Evolutionary conservation across 176 grass and related monocot genomes (phyloP).

Genomic region (Cenchrus fungigraminus): DNA sequence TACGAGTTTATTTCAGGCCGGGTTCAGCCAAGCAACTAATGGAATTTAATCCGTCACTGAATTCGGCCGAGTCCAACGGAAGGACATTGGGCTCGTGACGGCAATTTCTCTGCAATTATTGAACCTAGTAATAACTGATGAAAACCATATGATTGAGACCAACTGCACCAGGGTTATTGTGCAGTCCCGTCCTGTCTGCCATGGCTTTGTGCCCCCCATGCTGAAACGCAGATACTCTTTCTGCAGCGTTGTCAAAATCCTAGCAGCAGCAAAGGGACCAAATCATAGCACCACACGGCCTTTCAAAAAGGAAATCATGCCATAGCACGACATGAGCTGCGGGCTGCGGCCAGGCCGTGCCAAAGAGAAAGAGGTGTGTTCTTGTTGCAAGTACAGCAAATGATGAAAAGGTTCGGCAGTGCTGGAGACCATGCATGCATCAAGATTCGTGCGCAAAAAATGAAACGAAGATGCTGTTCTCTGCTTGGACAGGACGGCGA

Average conservation of each 20-base stretch:
- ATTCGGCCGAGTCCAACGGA: conserved; percentile 1
- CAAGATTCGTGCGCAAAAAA: background rate
- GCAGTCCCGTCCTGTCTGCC: background rate
- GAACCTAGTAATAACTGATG: background rate
- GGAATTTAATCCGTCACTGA: background rate
- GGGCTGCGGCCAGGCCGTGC: conserved; percentile 8
- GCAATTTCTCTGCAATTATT: background rate
- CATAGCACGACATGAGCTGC: conserved; percentile 5
- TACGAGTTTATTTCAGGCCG: too few species aligned
- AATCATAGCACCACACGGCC: conserved; percentile 3
- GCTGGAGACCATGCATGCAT: background rate
- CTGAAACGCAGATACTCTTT: background rate
- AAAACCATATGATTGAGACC: too few species aligned
- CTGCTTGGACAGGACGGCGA: background rate
- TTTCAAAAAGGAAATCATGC: conserved; percentile 27
- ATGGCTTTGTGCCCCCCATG: background rate
- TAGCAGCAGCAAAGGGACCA: background rate
- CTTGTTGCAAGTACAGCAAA: background rate
- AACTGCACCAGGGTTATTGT: background rate
- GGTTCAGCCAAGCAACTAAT: background rate
- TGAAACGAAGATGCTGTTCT: background rate
- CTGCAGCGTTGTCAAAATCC: background rate
- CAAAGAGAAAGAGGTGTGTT: conserved; percentile 12
- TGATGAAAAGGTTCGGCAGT: conserved; percentile 25
- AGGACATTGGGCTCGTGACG: background rate